Evolutionary conservation across 2,329 filamentous ascomycete genomes (phyloP).

Genomic region (Exophiala oligosperma): DNA sequence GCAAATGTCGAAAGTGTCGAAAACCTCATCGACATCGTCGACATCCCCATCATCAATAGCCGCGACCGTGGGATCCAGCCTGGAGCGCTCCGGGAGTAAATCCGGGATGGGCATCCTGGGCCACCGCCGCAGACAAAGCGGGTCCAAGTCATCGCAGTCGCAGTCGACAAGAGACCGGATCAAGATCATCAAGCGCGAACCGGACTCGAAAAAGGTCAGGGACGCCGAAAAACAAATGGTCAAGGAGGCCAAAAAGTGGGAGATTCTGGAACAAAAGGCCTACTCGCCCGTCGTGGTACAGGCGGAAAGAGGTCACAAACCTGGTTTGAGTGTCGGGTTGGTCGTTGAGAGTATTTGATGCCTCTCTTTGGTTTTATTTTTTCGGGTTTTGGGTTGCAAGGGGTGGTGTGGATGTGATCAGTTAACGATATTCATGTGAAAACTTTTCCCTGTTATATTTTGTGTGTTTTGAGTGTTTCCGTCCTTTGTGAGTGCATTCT

Average conservation of each 20-base stretch:
- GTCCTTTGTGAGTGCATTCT: too few species aligned
- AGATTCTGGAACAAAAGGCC: slow-evolving; percentile 25
- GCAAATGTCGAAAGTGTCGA: not conserved
- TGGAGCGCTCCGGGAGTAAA: not conserved
- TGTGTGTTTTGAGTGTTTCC: too few species aligned
- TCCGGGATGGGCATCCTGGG: slow-evolving; percentile 7
- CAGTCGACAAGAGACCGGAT: slow-evolving; percentile 13
- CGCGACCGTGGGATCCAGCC: not conserved
- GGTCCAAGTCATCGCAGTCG: slow-evolving; percentile 11
- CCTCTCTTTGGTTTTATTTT: not conserved
- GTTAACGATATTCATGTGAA: too few species aligned
- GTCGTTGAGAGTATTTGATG: slow-evolving; percentile 23
- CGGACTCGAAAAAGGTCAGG: slow-evolving; percentile 9
- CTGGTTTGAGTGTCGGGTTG: slow-evolving; percentile 23
- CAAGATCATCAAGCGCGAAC: slow-evolving; percentile 16
- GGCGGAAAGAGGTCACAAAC: slow-evolving; percentile 22
- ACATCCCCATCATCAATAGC: not conserved
- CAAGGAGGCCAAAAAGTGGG: slow-evolving; percentile 21
- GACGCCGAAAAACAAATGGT: slow-evolving; percentile 22
- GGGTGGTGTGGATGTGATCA: too few species aligned
- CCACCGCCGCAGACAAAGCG: slow-evolving; percentile 18
- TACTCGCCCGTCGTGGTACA: slow-evolving; percentile 26
- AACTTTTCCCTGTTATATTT: too few species aligned
- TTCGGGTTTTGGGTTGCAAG: not conserved
- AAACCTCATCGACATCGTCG: slow-evolving; percentile 1